phyloP scores from a whole-genome alignment of 1,284 basidiomycete species.

The Stereum hirsutum region DNA sequence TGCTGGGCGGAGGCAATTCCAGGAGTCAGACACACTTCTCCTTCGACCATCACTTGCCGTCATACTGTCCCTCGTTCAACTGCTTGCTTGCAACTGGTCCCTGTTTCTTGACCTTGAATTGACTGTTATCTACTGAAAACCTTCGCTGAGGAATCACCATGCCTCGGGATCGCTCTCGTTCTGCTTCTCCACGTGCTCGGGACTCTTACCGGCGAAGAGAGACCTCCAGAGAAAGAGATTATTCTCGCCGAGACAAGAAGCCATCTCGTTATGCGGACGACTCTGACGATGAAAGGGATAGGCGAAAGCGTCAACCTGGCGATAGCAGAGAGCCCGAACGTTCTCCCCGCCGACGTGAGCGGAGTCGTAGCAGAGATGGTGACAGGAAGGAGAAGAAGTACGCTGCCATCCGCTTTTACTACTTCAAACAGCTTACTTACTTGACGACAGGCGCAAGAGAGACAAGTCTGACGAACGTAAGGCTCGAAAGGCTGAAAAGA shows the following conservation, averaged over 20 bases:
- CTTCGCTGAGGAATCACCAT: slow-evolving; percentile 2
- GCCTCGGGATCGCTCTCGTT: slow-evolving; percentile 15
- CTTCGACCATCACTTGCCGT: too few relatives aligned
- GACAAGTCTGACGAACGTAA: slow-evolving; percentile 72
- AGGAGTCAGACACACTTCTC: too few relatives aligned
- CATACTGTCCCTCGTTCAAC: too few relatives aligned
- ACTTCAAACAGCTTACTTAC: neutral
- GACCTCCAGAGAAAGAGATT: slow-evolving; percentile 11
- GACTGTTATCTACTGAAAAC: neutral
- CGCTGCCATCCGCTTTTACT: slow-evolving; percentile 14
- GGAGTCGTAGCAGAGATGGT: slow-evolving; percentile 31
- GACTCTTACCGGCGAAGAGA: slow-evolving; percentile 12
- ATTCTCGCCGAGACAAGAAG: slow-evolving; percentile 21
- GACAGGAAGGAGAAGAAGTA: slow-evolving; percentile 55
- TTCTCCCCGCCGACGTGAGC: slow-evolving; percentile 21
- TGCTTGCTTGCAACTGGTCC: too few relatives aligned
- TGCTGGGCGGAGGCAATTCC: too few relatives aligned
- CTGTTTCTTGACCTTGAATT: neutral
- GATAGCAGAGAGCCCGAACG: slow-evolving; percentile 27
- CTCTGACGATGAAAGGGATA: slow-evolving; percentile 23
- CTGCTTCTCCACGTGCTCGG: slow-evolving; percentile 8
- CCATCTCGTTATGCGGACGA: slow-evolving; percentile 23
- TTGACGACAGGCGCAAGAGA: slow-evolving; percentile 53
- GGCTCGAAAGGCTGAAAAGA: slow-evolving; percentile 76
- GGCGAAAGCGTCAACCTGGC: slow-evolving; percentile 27